A percentile compares a stretch with the other conserved stretches of the same genome.
phyloP scores from a whole-genome alignment of 1,139 yeast species.

The Pichia sp. region DNA sequence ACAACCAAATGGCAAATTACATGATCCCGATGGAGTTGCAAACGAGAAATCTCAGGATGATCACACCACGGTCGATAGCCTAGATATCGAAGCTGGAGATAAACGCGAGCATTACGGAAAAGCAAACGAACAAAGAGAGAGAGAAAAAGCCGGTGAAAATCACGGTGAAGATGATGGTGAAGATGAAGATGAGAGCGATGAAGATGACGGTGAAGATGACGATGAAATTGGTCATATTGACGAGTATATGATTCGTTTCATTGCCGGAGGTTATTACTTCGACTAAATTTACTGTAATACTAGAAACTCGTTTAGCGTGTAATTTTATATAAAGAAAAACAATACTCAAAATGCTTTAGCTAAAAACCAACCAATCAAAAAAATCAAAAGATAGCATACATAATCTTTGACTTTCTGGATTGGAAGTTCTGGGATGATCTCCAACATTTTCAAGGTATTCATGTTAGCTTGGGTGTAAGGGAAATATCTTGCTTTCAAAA shows the following conservation, averaged over 20 bases:
- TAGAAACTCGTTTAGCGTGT: neutral
- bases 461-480: conserved; percentile 48
- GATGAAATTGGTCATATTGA: conserved; percentile 88
- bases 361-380: conserved; percentile 30
- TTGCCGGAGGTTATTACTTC: conserved; percentile 74
- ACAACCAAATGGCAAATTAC: neutral
- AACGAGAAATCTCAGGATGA: too few species aligned
- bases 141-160: neutral
- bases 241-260: conserved; percentile 90
- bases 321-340: neutral
- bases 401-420: conserved; percentile 27
- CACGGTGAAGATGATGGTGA: conserved; percentile 3
- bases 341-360: conserved; percentile 10
- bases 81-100: too few species aligned
- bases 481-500: conserved; percentile 62
- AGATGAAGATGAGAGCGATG: conserved; percentile 8
- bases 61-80: too few species aligned
- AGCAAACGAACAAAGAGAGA: too few species aligned
- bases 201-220: conserved; percentile 48
- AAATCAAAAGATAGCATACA: conserved; percentile 26
- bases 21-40: neutral
- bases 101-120: too few species aligned
- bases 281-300: conserved; percentile 28
- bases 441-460: conserved; percentile 32
- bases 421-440: conserved; percentile 27